These are phyloP conservation scores for Dendrocalamus latiflorus DNA, from an alignment of 202 grass and related monocot species.

Conservation along the genomic window DNA sequence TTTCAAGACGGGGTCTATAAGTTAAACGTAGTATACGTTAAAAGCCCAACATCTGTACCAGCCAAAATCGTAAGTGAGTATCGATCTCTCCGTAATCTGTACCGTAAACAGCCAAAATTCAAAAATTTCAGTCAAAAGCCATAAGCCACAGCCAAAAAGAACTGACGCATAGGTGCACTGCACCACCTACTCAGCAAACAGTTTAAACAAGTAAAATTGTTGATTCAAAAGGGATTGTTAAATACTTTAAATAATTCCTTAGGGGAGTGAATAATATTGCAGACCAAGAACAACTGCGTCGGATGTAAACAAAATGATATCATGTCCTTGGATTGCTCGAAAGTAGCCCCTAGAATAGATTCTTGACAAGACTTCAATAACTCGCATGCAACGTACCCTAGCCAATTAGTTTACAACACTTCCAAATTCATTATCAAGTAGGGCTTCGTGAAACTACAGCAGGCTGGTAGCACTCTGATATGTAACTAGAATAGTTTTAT, in stretches of 20 bases:
- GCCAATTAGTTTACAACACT: neutral
- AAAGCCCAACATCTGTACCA: too few relatives aligned
- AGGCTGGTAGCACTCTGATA: neutral
- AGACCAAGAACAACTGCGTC: neutral
- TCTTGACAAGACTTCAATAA: neutral
- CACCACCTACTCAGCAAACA: neutral
- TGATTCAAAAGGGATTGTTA: neutral
- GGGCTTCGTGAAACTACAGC: neutral
- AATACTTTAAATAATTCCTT: neutral
- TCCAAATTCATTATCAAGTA: neutral
- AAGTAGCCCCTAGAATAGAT: neutral
- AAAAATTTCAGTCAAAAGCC: too few relatives aligned
- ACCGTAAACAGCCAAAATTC: too few relatives aligned
- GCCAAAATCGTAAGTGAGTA: too few relatives aligned
- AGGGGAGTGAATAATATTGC: neutral
- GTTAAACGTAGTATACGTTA: too few relatives aligned
- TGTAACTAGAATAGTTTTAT: neutral
- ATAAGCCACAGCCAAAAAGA: too few relatives aligned
- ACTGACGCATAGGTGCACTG: neutral
- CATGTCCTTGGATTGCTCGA: neutral
- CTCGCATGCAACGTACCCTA: neutral
- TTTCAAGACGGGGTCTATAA: too few relatives aligned
- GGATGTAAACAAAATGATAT: conserved; percentile 12
- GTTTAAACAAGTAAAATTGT: neutral
- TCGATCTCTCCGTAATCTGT: too few relatives aligned